Evolutionary conservation across 805 yeast genomes (phyloP), one percentile per base, ranked within the genome.

Genomic region (Barnettozyma sp.): DNA sequence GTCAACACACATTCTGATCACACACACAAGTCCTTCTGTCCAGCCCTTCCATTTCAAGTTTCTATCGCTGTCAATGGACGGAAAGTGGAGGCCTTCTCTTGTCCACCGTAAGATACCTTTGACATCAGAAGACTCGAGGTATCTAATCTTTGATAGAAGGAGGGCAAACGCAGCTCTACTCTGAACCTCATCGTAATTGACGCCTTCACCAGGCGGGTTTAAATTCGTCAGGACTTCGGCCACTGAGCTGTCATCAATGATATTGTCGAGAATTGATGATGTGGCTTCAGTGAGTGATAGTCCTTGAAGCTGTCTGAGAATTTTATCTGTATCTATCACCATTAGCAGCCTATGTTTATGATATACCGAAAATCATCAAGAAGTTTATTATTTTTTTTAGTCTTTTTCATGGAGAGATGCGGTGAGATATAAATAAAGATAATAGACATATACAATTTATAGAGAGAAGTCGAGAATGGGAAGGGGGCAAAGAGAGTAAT

Each of bases 151-250:
- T 11, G 30, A 20, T 3, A 27, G 30, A 12, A 27, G 21, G 21
- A 27, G 5, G 4, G 30, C 30, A 27, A 27, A 27, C n/a, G 6
- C 6, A 14, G 18, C 30, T 16, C 30, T 16, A 12, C 21, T 18
- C 21, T 14, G 30, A 14, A 27, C 30, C n/a, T 27, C 30, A n/a
- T 27, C 30, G 22, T 27, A 27, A 12, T 20, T 15, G 29, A 6
- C 6, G 29, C n/a, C 15, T 20, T 17, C n/a, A 4, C 14, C n/a
- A 12, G 19, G 30, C 4, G 30, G 7, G 14, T 25, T 14, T 18
- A 25, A 25, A 10, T 25, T 5, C 16, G 14, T 11, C 18, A 25
- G 27, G 4, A 12, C 16, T 9, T 14, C 10, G 18, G 12, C 5
- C 10, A 25, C 5, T 5, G 27, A 13, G 12, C 14, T 9, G 9